Conservation (phyloP, 768 basidiomycete species). For the Mrakia gelida region DNA sequence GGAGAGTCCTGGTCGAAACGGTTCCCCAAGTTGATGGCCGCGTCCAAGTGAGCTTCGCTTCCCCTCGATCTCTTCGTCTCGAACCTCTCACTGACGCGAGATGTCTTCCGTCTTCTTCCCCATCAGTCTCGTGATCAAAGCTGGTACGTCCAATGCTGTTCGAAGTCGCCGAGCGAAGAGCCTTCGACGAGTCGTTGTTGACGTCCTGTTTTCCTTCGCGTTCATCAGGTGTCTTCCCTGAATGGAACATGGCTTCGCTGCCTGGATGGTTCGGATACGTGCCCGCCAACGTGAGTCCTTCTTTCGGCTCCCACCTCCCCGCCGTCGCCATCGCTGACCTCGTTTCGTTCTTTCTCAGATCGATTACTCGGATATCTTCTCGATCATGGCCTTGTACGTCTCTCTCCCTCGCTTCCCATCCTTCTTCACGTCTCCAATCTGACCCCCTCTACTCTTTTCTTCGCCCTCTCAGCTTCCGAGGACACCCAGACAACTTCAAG, state of each 20-base stretch:
- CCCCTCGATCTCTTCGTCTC: neutral
- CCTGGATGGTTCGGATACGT: slow-evolving; percentile 47
- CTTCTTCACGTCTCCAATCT: no score
- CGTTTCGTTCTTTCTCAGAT: slow-evolving; percentile 31
- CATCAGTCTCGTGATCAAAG: slow-evolving; percentile 46
- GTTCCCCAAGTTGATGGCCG: slow-evolving; percentile 46
- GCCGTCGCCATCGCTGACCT: neutral
- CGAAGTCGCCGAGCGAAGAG: neutral
- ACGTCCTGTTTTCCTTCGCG: neutral
- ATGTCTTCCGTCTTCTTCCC: neutral
- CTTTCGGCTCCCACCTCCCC: neutral
- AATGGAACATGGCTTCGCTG: slow-evolving; percentile 46
- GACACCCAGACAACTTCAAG: slow-evolving; percentile 39
- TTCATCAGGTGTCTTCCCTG: slow-evolving; percentile 43
- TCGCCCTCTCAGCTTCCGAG: slow-evolving; percentile 39
- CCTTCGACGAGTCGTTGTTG: neutral
- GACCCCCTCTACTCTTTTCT: no score
- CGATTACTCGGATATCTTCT: slow-evolving; percentile 46
- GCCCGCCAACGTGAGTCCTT: slow-evolving; percentile 39
- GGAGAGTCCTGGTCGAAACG: slow-evolving; percentile 47
- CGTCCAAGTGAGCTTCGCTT: slow-evolving; percentile 40
- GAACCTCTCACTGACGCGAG: neutral
- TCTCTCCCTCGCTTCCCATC: no score
- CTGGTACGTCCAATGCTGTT: slow-evolving; percentile 15
- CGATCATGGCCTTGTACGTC: slow-evolving; percentile 43